A percentile compares a stretch with the other conserved stretches of the same genome.
Evolutionary conservation across 2,329 filamentous ascomycete species (phyloP).

Genomic region (Ophiostoma perfectum): DNA sequence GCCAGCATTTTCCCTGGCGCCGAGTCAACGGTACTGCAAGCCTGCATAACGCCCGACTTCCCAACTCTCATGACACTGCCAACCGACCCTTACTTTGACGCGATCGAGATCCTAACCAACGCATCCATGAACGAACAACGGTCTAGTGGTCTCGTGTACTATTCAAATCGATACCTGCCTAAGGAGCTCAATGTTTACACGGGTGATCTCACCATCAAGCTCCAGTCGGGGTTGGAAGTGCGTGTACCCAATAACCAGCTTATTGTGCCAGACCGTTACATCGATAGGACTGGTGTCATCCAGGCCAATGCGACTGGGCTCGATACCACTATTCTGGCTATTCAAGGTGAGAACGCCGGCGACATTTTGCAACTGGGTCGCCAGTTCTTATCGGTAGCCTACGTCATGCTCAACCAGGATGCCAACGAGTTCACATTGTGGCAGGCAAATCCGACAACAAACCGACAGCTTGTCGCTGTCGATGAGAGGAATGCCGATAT

Average conservation of each 20-base stretch:
- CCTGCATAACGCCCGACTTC: not conserved
- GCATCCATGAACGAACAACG: not conserved
- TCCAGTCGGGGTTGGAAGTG: not conserved
- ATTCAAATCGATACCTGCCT: not conserved
- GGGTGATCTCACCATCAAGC: not conserved
- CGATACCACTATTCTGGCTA: not conserved
- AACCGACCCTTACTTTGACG: not conserved
- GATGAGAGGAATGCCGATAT: not conserved
- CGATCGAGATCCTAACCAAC: not conserved
- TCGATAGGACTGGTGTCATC: not conserved
- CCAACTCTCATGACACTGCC: not conserved
- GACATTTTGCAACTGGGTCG: not conserved
- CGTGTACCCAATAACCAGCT: not conserved
- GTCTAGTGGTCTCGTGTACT: not conserved
- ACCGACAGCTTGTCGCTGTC: not conserved
- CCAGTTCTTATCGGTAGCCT: not conserved
- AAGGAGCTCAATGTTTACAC: not conserved
- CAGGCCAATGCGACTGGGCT: not conserved
- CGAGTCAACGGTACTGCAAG: not conserved
- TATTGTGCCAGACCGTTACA: not conserved
- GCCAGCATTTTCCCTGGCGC: not conserved
- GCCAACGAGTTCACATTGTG: not conserved
- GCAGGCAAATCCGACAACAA: not conserved
- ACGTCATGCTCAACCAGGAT: conserved; percentile 1
- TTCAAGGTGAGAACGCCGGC: not conserved